Evolutionary conservation across 2,329 filamentous ascomycete genomes (phyloP), one percentile per base, ranked within the genome.

Genomic region (Diaporthe longicolla): DNA sequence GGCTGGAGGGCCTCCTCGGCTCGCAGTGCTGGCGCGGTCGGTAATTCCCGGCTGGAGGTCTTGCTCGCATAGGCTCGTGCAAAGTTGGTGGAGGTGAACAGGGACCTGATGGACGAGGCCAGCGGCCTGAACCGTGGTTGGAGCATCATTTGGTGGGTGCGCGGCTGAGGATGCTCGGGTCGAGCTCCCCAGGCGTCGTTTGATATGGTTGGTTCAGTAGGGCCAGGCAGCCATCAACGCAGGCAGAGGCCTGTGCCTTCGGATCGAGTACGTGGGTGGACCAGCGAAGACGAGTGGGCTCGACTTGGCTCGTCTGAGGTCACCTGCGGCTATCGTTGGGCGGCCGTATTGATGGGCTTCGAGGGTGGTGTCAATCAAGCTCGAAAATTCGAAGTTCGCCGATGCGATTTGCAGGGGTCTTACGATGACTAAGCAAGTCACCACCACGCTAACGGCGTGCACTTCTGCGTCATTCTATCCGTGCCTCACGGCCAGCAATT

Each of bases 111-210:
- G 76, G 79, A 77, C 48, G 78, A 75, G 45, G 77, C 75, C 76
- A 82, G 84, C 79, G 89, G 85, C 80, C 89, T 88, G 84, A 93
- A 84, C 83, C 91, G 89, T 77, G 91, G 88, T 82, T 93, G 92
- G 76, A 94, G 84, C 92, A 94, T 94, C 65, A 76, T 82, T 73
- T 45, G 65, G 19, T 61, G 71, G 57, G 71, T 43, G 32, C 68
- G 73, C 61, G 59, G 35, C 40, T 32, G 32, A 24, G 43, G 58
- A 70, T 72, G 74, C 68, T 72, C 74, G 43, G 37, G 29, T 54
- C 43, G 68, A 76, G 73, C 74, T 76, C 37, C 65, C 65, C 66
- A 26, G 54, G 35, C 26, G 70, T 58, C 55, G n/a, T 68, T 26
- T 54, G 45, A 26, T 54, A 48, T 55, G 71, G 45, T 66, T 37